Evolutionary conservation across 2,329 filamentous ascomycete species (phyloP).

Genomic region (Davidsoniella virescens): DNA sequence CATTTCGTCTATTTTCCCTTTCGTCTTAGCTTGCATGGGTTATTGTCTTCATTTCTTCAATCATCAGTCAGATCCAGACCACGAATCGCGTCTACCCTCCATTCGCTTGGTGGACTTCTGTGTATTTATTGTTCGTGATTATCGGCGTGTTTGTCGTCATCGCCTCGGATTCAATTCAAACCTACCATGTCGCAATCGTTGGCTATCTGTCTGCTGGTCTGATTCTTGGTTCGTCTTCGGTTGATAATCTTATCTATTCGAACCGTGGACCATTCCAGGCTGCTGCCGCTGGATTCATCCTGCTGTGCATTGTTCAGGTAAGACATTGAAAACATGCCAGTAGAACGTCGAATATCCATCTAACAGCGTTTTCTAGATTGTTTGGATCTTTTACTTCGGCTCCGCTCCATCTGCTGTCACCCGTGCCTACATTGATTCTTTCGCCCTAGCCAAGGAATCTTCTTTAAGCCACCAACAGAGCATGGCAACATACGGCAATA

Average conservation of each 20-base stretch:
- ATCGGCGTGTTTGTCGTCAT: slow-evolving; percentile 66
- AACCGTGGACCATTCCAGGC: slow-evolving; percentile 61
- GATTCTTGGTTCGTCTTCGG: slow-evolving; percentile 69
- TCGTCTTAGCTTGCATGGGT: slow-evolving; percentile 69
- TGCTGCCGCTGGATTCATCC: slow-evolving; percentile 79
- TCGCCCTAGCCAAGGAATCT: slow-evolving; percentile 79
- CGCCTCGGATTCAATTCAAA: slow-evolving; percentile 67
- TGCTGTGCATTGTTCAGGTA: slow-evolving; percentile 86
- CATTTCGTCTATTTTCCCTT: background rate
- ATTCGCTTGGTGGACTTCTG: slow-evolving; percentile 82
- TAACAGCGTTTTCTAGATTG: slow-evolving; percentile 40
- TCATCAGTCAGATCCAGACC: slow-evolving; percentile 25
- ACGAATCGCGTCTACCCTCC: slow-evolving; percentile 47
- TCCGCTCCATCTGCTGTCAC: slow-evolving; percentile 75
- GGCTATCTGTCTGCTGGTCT: slow-evolving; percentile 73
- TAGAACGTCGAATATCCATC: background rate
- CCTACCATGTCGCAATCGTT: slow-evolving; percentile 82
- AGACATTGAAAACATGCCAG: slow-evolving; percentile 21
- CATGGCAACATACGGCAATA: slow-evolving; percentile 58
- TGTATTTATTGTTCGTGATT: slow-evolving; percentile 75
- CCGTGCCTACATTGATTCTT: slow-evolving; percentile 86
- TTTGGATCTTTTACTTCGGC: slow-evolving; percentile 99
- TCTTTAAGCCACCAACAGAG: slow-evolving; percentile 49
- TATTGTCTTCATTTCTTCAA: slow-evolving; percentile 75
- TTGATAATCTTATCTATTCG: slow-evolving; percentile 74